Percentiles rank a stretch among this genome's conserved stretches.
phyloP scores from a whole-genome alignment of 441 rosid species.

The Gossypium lobatum region DNA sequence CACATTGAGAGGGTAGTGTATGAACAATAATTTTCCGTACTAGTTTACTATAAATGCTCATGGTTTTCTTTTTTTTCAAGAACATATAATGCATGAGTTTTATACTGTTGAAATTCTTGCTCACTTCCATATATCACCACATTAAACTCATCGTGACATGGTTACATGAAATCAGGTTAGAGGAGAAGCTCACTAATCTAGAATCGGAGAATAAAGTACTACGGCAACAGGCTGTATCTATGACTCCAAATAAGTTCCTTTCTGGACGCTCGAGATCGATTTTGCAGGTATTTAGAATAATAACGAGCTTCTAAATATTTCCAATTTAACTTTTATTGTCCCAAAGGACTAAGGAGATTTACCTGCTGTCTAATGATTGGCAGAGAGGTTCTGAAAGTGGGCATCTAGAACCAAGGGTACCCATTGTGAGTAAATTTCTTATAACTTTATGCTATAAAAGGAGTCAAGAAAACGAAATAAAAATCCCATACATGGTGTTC shows the following conservation, averaged over 20 bases:
- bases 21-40: neutral
- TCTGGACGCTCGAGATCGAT: slow-evolving; percentile 95
- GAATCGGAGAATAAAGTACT: slow-evolving; percentile 96
- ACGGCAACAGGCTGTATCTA: slow-evolving; percentile 90
- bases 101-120: neutral
- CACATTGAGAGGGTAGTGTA: slow-evolving; percentile 60
- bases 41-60: neutral
- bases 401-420: slow-evolving; percentile 61
- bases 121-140: neutral
- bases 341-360: slow-evolving; percentile 13
- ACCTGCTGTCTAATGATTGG: slow-evolving; percentile 21
- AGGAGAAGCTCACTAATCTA: slow-evolving; percentile 78
- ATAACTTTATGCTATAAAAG: neutral
- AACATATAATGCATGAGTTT: neutral
- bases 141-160: slow-evolving; percentile 7
- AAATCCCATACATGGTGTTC: slow-evolving; percentile 1
- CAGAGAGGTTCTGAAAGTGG: slow-evolving; percentile 87
- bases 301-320: neutral
- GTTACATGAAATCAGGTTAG: slow-evolving; percentile 50
- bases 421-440: slow-evolving; percentile 40
- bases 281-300: slow-evolving; percentile 56
- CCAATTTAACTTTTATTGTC: neutral
- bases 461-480: neutral
- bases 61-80: neutral
- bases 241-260: slow-evolving; percentile 96